Conservation (phyloP, 441 rosid species). For the Capsella rubella region DNA sequence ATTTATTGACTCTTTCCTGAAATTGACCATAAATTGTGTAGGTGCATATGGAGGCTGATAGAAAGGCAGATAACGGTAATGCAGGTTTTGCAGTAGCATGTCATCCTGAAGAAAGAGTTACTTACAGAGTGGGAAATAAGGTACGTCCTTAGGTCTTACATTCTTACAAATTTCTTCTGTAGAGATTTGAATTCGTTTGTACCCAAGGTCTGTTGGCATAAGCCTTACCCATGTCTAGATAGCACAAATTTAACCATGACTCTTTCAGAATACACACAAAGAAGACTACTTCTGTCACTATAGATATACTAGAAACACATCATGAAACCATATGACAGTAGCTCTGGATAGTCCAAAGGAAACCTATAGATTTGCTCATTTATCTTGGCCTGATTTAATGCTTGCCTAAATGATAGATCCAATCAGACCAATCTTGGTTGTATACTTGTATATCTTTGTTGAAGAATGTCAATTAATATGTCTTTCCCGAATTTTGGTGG, state of each 20-base stretch:
- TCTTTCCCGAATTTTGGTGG: neutral
- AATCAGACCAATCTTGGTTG: slow-evolving; percentile 18
- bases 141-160: slow-evolving; percentile 42
- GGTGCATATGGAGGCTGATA: slow-evolving; percentile 98
- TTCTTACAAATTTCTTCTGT: slow-evolving; percentile 16
- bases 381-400: slow-evolving; percentile 14
- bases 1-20: slow-evolving; percentile 11
- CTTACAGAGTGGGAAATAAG: slow-evolving; percentile 84
- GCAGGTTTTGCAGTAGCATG: slow-evolving; percentile 48
- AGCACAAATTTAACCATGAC: slow-evolving; percentile 11
- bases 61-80: slow-evolving; percentile 71
- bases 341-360: slow-evolving; percentile 14
- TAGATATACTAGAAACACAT: slow-evolving; percentile 12
- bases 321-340: neutral
- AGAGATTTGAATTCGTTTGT: slow-evolving; percentile 12
- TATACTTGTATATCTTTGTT: slow-evolving; percentile 21
- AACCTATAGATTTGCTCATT: slow-evolving; percentile 10
- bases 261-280: slow-evolving; percentile 9
- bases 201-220: neutral
- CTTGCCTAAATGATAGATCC: slow-evolving; percentile 11
- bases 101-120: slow-evolving; percentile 66
- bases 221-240: slow-evolving; percentile 4
- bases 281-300: slow-evolving; percentile 1
- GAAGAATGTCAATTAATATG: slow-evolving; percentile 10
- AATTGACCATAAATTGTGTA: slow-evolving; percentile 39